A percentile compares a stretch with the other conserved stretches of the same genome.
Evolutionary conservation across 2,329 filamentous ascomycete species (phyloP).

Genomic region (Amauroascus verrucosus): DNA sequence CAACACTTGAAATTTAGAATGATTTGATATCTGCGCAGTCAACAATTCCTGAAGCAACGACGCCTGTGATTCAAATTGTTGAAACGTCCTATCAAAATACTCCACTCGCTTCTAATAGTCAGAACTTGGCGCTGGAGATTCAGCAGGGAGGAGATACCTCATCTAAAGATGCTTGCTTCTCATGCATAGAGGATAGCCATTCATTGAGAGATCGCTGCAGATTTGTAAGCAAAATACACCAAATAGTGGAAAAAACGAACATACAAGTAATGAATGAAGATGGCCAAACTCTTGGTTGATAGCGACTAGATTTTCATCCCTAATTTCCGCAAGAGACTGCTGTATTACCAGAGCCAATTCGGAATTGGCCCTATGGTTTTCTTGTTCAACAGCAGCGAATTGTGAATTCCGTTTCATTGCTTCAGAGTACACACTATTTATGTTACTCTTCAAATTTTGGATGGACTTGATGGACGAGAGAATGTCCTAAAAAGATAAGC

Average conservation of each 20-base stretch:
- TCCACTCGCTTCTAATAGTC: conserved; percentile 27
- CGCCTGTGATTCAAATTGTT: conserved; percentile 26
- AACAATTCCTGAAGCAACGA: conserved; percentile 27
- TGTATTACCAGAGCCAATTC: conserved; percentile 26
- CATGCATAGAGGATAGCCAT: conserved; percentile 14
- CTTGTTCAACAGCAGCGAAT: conserved; percentile 21
- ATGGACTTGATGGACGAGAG: conserved; percentile 12
- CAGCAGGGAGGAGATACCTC: conserved; percentile 23
- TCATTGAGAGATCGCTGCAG: conserved; percentile 18
- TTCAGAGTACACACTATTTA: conserved; percentile 18
- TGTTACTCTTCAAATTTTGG: conserved; percentile 15
- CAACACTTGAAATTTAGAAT: conserved; percentile 18
- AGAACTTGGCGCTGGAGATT: conserved; percentile 13
- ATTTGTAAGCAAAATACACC: not conserved
- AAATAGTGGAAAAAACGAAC: not conserved
- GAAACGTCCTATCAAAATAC: conserved; percentile 26
- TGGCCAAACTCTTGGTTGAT: conserved; percentile 24
- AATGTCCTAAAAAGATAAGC: conserved; percentile 21
- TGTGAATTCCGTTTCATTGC: conserved; percentile 23
- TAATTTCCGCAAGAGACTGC: conserved; percentile 25
- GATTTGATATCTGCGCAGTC: conserved; percentile 26
- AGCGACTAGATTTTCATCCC: conserved; percentile 23
- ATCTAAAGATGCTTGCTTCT: conserved; percentile 28
- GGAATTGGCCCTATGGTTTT: conserved; percentile 21
- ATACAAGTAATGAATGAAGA: conserved; percentile 30